These are phyloP conservation scores for Acacia acuminata DNA, from an alignment of 306 rosid genomes.

Conservation along the genomic window DNA sequence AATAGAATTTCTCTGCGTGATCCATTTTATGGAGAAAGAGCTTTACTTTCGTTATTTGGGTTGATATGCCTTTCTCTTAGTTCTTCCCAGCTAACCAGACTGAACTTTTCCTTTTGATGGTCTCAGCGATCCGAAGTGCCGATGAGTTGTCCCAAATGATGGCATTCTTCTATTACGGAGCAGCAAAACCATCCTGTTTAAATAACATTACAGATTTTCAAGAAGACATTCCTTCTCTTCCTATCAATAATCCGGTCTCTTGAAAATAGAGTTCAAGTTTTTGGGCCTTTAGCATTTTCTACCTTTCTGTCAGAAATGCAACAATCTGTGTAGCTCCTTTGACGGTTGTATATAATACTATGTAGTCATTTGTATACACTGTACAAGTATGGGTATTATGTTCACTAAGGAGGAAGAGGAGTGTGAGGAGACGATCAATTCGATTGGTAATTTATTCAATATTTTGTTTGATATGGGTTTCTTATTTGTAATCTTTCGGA, in stretches of 20 bases:
- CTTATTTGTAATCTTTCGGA: not conserved
- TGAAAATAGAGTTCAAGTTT: slow-evolving; percentile 29
- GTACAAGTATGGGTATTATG: not conserved
- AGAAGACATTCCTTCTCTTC: slow-evolving; percentile 69
- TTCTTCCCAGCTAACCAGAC: slow-evolving; percentile 2
- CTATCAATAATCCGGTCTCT: slow-evolving; percentile 33
- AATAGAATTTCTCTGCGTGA: not conserved
- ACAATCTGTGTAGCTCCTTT: not conserved
- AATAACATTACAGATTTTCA: slow-evolving; percentile 40
- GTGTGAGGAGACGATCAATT: not conserved
- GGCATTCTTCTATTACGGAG: slow-evolving; percentile 88
- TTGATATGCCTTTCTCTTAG: not conserved
- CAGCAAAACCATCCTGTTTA: slow-evolving; percentile 75
- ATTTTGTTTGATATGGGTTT: not conserved
- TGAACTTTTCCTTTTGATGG: slow-evolving; percentile 15
- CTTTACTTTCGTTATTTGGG: not conserved
- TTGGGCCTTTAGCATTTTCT: not conserved
- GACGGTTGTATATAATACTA: not conserved
- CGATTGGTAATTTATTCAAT: not conserved
- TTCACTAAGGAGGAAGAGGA: not conserved
- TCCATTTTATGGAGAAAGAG: not conserved
- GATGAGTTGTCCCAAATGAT: slow-evolving; percentile 87
- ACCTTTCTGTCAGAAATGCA: slow-evolving; percentile 8
- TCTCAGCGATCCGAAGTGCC: slow-evolving; percentile 65
- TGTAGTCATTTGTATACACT: not conserved